Conservation (phyloP, 2,329 filamentous ascomycete genomes). For the Colletotrichum lentis region DNA sequence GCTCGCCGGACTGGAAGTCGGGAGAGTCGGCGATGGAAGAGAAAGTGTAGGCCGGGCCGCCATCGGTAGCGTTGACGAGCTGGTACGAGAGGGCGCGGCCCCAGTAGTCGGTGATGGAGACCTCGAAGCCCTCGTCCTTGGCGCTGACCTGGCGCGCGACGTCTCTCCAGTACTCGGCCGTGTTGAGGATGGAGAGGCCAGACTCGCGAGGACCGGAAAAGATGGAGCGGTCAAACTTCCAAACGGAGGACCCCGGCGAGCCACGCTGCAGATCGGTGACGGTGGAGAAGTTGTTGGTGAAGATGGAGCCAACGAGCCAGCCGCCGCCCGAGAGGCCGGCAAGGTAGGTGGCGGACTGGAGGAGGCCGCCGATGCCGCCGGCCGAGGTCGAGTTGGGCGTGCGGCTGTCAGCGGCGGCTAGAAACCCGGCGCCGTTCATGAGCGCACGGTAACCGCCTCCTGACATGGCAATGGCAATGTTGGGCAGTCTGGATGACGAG, state of each 20-base stretch:
- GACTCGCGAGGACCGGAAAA: conserved; percentile 51
- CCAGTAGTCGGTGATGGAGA: conserved; percentile 88
- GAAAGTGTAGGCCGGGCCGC: conserved; percentile 80
- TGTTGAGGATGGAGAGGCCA: conserved; percentile 46
- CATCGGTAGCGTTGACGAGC: conserved; percentile 77
- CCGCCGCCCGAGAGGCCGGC: conserved; percentile 82
- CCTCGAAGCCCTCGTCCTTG: conserved; percentile 56
- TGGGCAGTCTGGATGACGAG: conserved; percentile 67
- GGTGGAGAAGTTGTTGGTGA: conserved; percentile 83
- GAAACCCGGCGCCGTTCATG: conserved; percentile 80
- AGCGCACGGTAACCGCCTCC: conserved; percentile 90
- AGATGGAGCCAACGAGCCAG: conserved; percentile 86
- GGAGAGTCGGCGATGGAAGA: conserved; percentile 67
- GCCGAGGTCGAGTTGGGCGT: conserved; percentile 66
- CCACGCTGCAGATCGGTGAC: conserved; percentile 64
- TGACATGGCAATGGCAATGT: conserved; percentile 78
- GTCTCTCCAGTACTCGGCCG: conserved; percentile 48
- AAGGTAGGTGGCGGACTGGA: conserved; percentile 84
- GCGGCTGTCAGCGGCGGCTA: conserved; percentile 81
- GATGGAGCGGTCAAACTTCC: conserved; percentile 54
- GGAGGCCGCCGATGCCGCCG: conserved; percentile 79
- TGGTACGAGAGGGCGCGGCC: conserved; percentile 87
- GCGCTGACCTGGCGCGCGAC: conserved; percentile 48
- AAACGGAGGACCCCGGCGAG: conserved; percentile 46
- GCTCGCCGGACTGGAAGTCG: conserved; percentile 52